Evolutionary conservation across 352 stramenopile genomes (phyloP), one percentile per base, ranked within the genome.

Genomic region (Phytopythium cucurbitacearum): DNA sequence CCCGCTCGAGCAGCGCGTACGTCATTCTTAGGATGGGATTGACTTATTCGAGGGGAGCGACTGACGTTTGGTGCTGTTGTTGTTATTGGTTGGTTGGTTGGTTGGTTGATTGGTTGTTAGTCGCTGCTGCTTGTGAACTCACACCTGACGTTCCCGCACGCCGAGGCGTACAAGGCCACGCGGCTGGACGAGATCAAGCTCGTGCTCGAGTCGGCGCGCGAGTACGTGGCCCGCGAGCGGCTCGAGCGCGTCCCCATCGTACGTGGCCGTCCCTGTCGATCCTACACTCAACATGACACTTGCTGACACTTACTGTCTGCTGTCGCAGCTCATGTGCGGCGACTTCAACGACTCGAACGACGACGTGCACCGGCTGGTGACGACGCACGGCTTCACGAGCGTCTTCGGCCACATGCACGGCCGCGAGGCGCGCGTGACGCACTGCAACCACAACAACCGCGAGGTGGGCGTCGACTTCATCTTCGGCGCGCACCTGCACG

Each of bases 301-400:
- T 13, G 32, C 11, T 48, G 2, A 11, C 34, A 37, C 16, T 48
- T 1, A 51, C 38, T 13, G 10, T 49, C 33, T 48, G 16, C 50
- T n/a, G 37, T 16, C 51, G 37, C 48, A 75, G 67, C 59, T 90
- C 49, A 86, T 94, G 60, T 91, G 84, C 46, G 84, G 84, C 47
- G 84, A 94, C 66, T 94, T 94, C 53, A 94, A 94, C 51, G 84
- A 94, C 59, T 88, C 83, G 51, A 81, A 94, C 48, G 84, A 94
- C 51, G 76, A 81, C 0, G 84, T 94, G 33, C 85, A 94, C 54
- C 65, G 83, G 33, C 72, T 85, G 35, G 78, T 94, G 56, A 75
- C 80, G 44, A 69, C 78, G 16, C 64, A 92, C 40, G 81, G 81
- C 28, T 94, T 87, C 48, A 57, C 65, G 37, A 91, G 80, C 57